Conservation (phyloP, 495 filamentous ascomycete genomes). For the Aspergillus leporis region DNA sequence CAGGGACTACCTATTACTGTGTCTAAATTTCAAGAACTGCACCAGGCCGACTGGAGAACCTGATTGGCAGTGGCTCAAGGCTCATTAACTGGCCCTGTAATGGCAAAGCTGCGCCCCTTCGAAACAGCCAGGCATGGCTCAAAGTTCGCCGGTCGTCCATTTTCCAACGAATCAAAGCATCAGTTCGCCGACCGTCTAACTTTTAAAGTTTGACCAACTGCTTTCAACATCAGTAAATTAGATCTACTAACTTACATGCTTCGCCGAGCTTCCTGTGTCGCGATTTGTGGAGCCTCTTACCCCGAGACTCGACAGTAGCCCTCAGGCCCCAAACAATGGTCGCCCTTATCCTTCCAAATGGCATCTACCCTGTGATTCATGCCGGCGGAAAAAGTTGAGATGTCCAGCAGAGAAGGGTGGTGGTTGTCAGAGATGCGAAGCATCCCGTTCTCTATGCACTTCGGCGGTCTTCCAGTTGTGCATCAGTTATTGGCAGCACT, state of each 20-base stretch:
- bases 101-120: background rate
- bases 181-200: background rate
- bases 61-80: too few species aligned
- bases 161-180: background rate
- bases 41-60: too few species aligned
- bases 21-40: too few species aligned
- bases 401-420: slow-evolving; percentile 27
- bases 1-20: too few species aligned
- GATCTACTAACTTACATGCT: background rate
- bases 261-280: background rate
- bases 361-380: slow-evolving; percentile 37
- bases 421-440: slow-evolving; percentile 29
- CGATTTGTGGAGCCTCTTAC: background rate
- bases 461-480: slow-evolving; percentile 9
- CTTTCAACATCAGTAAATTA: too few species aligned
- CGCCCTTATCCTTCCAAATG: slow-evolving; percentile 41
- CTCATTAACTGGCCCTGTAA: background rate
- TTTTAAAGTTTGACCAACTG: background rate
- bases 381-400: slow-evolving; percentile 36
- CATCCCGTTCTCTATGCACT: slow-evolving; percentile 25
- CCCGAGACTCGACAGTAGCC: background rate
- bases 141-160: background rate
- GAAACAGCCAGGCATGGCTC: background rate
- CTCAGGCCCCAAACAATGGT: background rate
- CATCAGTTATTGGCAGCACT: background rate